Evolutionary conservation across 306 rosid genomes (phyloP).

Genomic region (Vigna reflexopilosa): DNA sequence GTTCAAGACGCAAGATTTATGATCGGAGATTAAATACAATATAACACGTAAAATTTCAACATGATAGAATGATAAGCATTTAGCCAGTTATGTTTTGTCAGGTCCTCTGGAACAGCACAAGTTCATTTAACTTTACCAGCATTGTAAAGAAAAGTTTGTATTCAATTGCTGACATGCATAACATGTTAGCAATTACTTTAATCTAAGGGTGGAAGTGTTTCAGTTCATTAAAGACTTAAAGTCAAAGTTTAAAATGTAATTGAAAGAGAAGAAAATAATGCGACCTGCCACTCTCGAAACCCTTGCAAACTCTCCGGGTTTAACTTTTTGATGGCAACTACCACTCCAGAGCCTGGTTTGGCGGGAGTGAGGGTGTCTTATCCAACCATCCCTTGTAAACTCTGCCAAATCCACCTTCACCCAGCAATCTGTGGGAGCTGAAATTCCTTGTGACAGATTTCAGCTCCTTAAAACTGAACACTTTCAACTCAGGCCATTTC

Average conservation of each 20-base stretch:
- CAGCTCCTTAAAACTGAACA: slow-evolving; percentile 64
- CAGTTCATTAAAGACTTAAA: too few species aligned
- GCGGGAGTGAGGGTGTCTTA: slow-evolving; percentile 69
- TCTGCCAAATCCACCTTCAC: slow-evolving; percentile 89
- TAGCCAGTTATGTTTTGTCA: background rate
- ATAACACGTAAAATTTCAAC: slow-evolving; percentile 22
- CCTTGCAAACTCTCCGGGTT: too few species aligned
- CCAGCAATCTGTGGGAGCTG: slow-evolving; percentile 66
- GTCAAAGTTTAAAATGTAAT: too few species aligned
- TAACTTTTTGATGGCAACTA: too few species aligned
- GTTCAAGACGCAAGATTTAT: background rate
- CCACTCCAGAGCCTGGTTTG: slow-evolving; percentile 14
- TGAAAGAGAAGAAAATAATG: too few species aligned
- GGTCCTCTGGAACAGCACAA: slow-evolving; percentile 1
- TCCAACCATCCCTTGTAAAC: slow-evolving; percentile 92
- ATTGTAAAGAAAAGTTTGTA: background rate
- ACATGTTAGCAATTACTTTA: too few species aligned
- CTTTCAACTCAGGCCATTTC: slow-evolving; percentile 64
- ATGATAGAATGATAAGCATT: slow-evolving; percentile 2
- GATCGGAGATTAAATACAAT: slow-evolving; percentile 9
- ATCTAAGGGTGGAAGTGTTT: too few species aligned
- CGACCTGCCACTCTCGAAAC: too few species aligned
- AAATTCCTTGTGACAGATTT: slow-evolving; percentile 69
- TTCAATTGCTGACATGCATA: background rate
- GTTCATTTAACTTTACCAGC: slow-evolving; percentile 25